phyloP scores from a whole-genome alignment of 495 filamentous ascomycete species.

The Aspergillus nanangensis region DNA sequence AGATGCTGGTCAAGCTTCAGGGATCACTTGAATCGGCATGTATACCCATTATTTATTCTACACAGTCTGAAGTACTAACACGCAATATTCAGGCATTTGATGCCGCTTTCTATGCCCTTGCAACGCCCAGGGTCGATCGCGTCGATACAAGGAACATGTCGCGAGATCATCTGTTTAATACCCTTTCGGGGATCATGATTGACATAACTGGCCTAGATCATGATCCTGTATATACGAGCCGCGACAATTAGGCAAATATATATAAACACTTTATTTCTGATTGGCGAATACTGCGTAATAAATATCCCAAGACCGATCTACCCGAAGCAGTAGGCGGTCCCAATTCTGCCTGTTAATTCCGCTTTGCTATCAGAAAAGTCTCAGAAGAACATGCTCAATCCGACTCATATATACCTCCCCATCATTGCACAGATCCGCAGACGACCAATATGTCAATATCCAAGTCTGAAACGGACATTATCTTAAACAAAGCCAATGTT shows the following conservation, averaged over 20 bases:
- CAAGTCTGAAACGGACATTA: slow-evolving; percentile 40
- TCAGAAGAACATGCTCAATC: too few relatives aligned
- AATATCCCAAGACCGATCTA: not conserved
- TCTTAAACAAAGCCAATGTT: slow-evolving; percentile 47
- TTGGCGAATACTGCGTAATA: too few relatives aligned
- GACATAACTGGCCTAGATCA: too few relatives aligned
- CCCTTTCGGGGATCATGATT: too few relatives aligned
- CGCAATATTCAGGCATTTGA: not conserved
- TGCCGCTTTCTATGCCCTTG: not conserved
- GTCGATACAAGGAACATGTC: too few relatives aligned
- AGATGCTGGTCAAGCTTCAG: slow-evolving; percentile 39
- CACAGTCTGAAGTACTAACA: slow-evolving; percentile 1
- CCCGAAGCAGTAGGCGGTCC: slow-evolving; percentile 3
- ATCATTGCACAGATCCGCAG: too few relatives aligned
- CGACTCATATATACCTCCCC: too few relatives aligned
- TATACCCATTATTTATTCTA: not conserved
- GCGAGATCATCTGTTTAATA: too few relatives aligned
- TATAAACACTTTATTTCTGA: too few relatives aligned
- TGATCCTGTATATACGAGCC: too few relatives aligned
- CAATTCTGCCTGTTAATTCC: slow-evolving; percentile 8
- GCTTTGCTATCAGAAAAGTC: slow-evolving; percentile 13
- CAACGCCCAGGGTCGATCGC: too few relatives aligned
- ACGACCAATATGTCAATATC: slow-evolving; percentile 28
- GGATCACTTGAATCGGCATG: slow-evolving; percentile 31
- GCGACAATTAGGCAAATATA: too few relatives aligned